phyloP scores from a whole-genome alignment of 805 yeast genomes.

The Schizosaccharomyces osmophilus region DNA sequence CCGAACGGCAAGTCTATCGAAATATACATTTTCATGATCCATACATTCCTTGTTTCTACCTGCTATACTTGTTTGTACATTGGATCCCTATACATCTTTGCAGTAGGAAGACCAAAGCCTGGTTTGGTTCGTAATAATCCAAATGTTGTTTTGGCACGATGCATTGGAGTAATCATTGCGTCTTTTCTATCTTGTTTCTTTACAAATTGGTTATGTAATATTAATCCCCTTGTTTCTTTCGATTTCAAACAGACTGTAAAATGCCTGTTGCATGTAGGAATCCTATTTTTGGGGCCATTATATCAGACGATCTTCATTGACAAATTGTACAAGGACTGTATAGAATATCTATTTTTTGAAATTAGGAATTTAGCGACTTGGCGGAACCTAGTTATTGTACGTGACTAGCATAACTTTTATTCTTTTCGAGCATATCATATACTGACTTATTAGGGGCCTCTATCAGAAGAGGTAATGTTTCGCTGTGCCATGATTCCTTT shows the following conservation, averaged over 20 bases:
- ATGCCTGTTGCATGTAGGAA: constrained; percentile 11
- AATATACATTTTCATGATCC: background rate
- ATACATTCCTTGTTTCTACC: background rate
- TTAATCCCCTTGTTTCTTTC: background rate
- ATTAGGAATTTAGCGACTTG: constrained; percentile 4
- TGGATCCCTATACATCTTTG: constrained; percentile 8
- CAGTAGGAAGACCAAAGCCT: constrained; percentile 7
- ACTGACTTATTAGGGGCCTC: constrained; percentile 27
- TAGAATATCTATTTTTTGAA: background rate
- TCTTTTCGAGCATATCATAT: background rate
- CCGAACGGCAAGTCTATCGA: background rate
- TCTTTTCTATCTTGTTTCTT: constrained; percentile 4
- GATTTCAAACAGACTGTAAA: background rate
- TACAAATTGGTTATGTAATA: background rate
- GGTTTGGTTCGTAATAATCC: constrained; percentile 5
- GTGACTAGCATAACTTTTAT: background rate
- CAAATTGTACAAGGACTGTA: constrained; percentile 5
- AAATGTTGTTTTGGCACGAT: constrained; percentile 4
- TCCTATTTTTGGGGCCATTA: constrained; percentile 28
- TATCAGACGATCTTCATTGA: constrained; percentile 15
- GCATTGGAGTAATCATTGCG: constrained; percentile 4
- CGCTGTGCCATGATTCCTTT: constrained; percentile 22
- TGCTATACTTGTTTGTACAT: constrained; percentile 7
- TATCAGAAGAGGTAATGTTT: constrained; percentile 55
- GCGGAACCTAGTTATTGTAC: constrained; percentile 7